A percentile compares a stretch with the other conserved stretches of the same genome.
These are phyloP conservation scores for Hylodesmum podocarpum DNA, from an alignment of 306 rosid species.

Conservation along the genomic window DNA sequence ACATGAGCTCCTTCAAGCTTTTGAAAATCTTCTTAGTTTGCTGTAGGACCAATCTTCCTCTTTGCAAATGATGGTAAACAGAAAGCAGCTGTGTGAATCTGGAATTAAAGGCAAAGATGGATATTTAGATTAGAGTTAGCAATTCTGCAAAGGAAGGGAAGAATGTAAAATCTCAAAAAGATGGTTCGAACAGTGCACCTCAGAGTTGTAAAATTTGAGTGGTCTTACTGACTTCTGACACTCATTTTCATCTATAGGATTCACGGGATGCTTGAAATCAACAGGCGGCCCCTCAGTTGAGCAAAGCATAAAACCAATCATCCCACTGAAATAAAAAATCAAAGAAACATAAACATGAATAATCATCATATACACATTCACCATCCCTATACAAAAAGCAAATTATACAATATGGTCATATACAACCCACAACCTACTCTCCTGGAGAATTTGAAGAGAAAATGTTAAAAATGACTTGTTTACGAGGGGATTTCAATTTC, in stretches of 20 bases:
- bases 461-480: background rate
- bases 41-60: conserved; percentile 69
- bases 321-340: conserved; percentile 68
- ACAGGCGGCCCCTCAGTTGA: conserved; percentile 95
- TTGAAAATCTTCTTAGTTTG: conserved; percentile 38
- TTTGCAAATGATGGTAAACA: conserved; percentile 90
- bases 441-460: background rate
- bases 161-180: conserved; percentile 5
- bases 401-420: background rate
- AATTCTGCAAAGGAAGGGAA: background rate
- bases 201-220: conserved; percentile 86
- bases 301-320: conserved; percentile 99
- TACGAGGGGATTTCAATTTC: conserved; percentile 14
- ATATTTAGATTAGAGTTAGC: background rate
- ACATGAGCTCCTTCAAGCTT: conserved; percentile 29
- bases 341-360: conserved; percentile 23
- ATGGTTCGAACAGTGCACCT: conserved; percentile 46
- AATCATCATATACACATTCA: background rate
- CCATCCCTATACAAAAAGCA: background rate
- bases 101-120: conserved; percentile 23
- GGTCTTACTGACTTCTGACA: conserved; percentile 47
- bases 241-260: conserved; percentile 61
- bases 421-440: background rate
- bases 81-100: conserved; percentile 96
- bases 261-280: conserved; percentile 92